Evolutionary conservation across 2,329 filamentous ascomycete species (phyloP), one percentile per base, ranked within the genome.

Genomic region (Pestalotiopsis sp.): DNA sequence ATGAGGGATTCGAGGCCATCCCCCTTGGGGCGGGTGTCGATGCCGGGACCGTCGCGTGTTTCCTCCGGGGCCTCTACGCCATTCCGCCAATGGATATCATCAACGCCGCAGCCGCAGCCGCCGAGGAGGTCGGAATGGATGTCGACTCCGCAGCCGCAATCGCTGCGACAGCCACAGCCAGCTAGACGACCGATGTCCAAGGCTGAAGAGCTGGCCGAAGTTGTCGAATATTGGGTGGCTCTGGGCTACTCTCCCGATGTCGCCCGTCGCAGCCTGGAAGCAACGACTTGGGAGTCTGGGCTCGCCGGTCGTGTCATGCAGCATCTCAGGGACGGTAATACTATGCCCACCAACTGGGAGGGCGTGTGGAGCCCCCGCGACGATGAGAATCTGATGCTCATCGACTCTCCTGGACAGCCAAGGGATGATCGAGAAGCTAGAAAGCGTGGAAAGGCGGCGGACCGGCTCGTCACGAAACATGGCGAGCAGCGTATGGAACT

Each of bases 341-440:
- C 58, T 9, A 62, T 67, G 36, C 65, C 65, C 12, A 67, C 65
- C 4, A 67, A 67, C 39, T 67, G 65, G 65, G 65, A 67, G 41
- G 65, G 65, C n/a, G 65, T 67, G 7, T 67, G 65, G 65, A 27
- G 58, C 9, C 31, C 57, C 12, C 65, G 58, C 17, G 65, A 67
- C 23, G 65, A 67, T 36, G 65, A 61, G 23, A 55, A 38, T 52
- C 65, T 67, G 20, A 62, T 23, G 23, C 25, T 62, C n/a, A 55
- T 67, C n/a, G 58, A 67, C 58, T 64, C 66, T 39, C 38, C 27
- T n/a, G 61, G 58, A 31, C 41, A 25, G 38, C 36, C 61, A n/a
- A 58, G 17, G 27, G 49, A 65, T 59, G 60, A 68, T 11, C 64
- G 25, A 23, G 66, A 68, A 36, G 27, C 60, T 14, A 27, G 45